Base-by-base conservation (phyloP, 768 basidiomycete species). In the Hygrophoropsis aurantiaca region DNA sequence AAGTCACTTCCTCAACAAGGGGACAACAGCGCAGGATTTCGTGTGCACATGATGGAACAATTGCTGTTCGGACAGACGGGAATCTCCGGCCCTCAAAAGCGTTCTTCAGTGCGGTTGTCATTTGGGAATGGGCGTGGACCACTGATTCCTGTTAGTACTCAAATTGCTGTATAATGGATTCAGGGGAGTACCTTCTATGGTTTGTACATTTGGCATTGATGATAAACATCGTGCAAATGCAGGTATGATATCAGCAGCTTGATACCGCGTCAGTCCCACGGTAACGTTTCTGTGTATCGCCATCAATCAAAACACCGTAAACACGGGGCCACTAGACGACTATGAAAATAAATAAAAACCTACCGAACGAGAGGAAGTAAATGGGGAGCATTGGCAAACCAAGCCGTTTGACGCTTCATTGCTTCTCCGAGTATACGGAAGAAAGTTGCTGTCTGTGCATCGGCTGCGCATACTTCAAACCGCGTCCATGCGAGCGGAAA, bases 401-500 rank as follows among this genome's bases (percentile, higher is more conserved):
- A 30, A 13, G 27, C 6, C 27, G 13, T 30, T 13, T 30, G 6
- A 6, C 7, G 6, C 27, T 30, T 30, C 27, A 30, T 30, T 6
- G 27, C 27, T 30, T 30, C 27, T 30, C 27, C 27, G 13, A 30
- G 27, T 13, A 30, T 13, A 7, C 27, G 27, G 27, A 7, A 30
- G 27, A 30, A 30, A 13, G 7, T 30, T 13, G 27, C 13, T 13
- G 27, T 7, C 27, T 6, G 27, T 7, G 27, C 7, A 30, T 52
- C 52, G 2, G 42, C 49, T 4, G 58, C 59, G 47, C 67, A 69
- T 0, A 58, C 62, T 35, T 70, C 62, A 21, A 71, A 51, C 9
- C 60, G 50, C 39, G 66, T 58, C 66, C 65, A 72, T 0, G 64
- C 41, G 37, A 65, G 42, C 2, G 62, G 62, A 3, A 67, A 52